Evolutionary conservation across 352 stramenopile genomes (phyloP), one percentile per base, ranked within the genome.

Genomic region (Peronosclerospora sorghi): DNA sequence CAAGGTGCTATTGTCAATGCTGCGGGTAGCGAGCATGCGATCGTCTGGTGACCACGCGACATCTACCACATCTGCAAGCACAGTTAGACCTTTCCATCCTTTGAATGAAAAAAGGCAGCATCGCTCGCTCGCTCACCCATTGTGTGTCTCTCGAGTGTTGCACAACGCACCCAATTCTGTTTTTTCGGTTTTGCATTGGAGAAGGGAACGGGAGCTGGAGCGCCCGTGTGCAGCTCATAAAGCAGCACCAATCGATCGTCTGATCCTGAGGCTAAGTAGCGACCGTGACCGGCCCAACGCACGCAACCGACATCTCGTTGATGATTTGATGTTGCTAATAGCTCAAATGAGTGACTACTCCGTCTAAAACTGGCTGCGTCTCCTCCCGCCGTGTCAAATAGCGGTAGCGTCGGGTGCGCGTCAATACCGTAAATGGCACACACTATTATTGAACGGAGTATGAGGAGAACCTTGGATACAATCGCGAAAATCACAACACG

Each of bases 1-100:
- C 34, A 86, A 62, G 45, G 90, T 89, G 21, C 73, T 76, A 50
- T 93, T 93, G 59, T 93, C 80, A 45, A 93, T 90, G 45, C 77
- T 90, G 58, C 80, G 90, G 1, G 77, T 89, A n/a, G 80, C 80
- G 13, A n/a, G n/a, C n/a, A n/a, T n/a, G n/a, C n/a, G n/a, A n/a
- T n/a, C n/a, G n/a, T n/a, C n/a, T n/a, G n/a, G n/a, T n/a, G n/a
- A n/a, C n/a, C n/a, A n/a, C n/a, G n/a, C n/a, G n/a, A n/a, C n/a
- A n/a, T n/a, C n/a, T n/a, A n/a, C n/a, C n/a, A n/a, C n/a, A n/a
- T n/a, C n/a, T n/a, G n/a, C n/a, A n/a, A n/a, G n/a, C n/a, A n/a
- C n/a, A n/a, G n/a, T n/a, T n/a, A n/a, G n/a, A n/a, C n/a, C n/a
- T n/a, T n/a, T n/a, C n/a, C n/a, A 36, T 18, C 8, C 8, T 4